These are phyloP conservation scores for Puccinellia tenuiflora DNA, from an alignment of 176 grass and related monocot species.

Conservation along the genomic window DNA sequence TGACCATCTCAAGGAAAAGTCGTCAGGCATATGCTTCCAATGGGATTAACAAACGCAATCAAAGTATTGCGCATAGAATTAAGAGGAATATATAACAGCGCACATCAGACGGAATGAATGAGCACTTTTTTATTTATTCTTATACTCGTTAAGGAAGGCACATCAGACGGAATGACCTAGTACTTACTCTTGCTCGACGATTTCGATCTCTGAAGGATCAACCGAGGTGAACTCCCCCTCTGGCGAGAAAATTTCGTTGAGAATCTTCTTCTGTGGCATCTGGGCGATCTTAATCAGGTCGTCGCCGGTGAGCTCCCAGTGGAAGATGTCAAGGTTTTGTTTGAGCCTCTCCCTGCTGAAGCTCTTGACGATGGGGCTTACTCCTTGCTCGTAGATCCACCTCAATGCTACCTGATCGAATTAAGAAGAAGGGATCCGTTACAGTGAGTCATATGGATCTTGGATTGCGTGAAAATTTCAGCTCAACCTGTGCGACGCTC, in stretches of 20 bases:
- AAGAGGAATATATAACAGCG: too few species aligned
- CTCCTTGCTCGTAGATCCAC: conserved; percentile 60
- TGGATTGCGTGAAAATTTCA: too few species aligned
- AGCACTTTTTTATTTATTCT: too few species aligned
- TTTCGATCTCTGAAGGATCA: not conserved
- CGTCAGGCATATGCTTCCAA: too few species aligned
- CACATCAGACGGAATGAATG: too few species aligned
- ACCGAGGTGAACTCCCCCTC: not conserved
- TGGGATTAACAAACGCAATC: too few species aligned
- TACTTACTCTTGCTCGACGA: not conserved
- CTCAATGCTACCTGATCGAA: conserved; percentile 49
- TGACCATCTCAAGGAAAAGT: too few species aligned
- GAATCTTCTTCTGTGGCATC: conserved; percentile 37
- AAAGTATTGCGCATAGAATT: too few species aligned
- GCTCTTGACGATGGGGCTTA: conserved; percentile 38
- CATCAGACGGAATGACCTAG: too few species aligned
- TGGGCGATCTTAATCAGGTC: conserved; percentile 23
- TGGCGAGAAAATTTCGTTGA: not conserved
- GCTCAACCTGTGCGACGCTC: conserved; percentile 38
- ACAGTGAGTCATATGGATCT: too few species aligned
- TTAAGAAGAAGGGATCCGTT: not conserved
- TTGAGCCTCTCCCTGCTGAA: conserved; percentile 52
- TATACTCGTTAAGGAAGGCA: too few species aligned
- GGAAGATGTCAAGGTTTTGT: conserved; percentile 67
- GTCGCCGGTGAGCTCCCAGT: conserved; percentile 57